phyloP scores from a whole-genome alignment of 257 asterid species.

The Penstemon barbatus region DNA sequence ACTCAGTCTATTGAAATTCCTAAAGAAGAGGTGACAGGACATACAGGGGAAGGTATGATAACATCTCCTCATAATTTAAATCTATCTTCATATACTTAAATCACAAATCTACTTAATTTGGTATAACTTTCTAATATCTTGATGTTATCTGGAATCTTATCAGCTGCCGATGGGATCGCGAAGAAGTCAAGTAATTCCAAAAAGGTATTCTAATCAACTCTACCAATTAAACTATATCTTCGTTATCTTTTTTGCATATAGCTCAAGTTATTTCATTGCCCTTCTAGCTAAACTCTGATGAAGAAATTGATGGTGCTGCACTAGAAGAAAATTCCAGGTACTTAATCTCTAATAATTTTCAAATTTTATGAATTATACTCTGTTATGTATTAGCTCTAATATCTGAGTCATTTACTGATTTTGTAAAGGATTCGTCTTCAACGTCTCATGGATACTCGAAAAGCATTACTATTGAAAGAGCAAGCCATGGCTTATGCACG shows the following conservation, averaged over 20 bases:
- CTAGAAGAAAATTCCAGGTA: conserved; percentile 75
- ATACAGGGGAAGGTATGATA: conserved; percentile 43
- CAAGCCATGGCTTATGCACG: conserved; percentile 95
- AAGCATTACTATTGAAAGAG: conserved; percentile 73
- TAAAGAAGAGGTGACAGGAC: conserved; percentile 37
- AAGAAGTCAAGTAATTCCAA: conserved; percentile 44
- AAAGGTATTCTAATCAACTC: conserved; percentile 44
- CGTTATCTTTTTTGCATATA: conserved; percentile 19
- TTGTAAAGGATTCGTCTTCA: conserved; percentile 61
- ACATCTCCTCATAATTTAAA: conserved; percentile 2
- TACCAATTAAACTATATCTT: neutral
- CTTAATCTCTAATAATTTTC: conserved; percentile 21
- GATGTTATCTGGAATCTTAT: conserved; percentile 35
- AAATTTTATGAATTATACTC: neutral
- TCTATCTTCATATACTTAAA: neutral
- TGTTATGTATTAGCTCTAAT: neutral
- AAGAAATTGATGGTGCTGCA: conserved; percentile 46
- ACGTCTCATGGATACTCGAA: conserved; percentile 71
- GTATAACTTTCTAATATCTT: conserved; percentile 22
- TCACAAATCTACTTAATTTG: neutral
- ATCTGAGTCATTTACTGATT: conserved; percentile 24
- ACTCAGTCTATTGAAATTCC: conserved; percentile 51
- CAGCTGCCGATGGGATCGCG: conserved; percentile 48
- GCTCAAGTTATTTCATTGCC: conserved; percentile 19
- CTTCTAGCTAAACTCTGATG: conserved; percentile 46